Conservation (phyloP, 78 protist genomes). For the Dictyostelium intermedium region DNA sequence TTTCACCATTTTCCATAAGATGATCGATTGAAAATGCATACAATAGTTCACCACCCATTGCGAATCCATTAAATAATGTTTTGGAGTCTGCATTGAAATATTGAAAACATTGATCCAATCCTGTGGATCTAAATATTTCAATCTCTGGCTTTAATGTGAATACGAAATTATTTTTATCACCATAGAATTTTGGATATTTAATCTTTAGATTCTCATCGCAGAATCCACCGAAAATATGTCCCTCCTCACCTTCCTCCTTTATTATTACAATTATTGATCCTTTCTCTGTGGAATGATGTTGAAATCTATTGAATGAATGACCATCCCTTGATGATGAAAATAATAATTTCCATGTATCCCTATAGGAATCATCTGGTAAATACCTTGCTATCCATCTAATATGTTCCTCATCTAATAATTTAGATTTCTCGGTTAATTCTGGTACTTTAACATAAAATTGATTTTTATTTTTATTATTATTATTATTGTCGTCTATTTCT, state of each 20-base stretch:
- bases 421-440: not conserved
- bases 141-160: conserved; percentile 15
- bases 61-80: conserved; percentile 61
- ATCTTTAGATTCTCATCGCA: conserved; percentile 31
- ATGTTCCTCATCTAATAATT: conserved; percentile 15
- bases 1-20: conserved; percentile 19
- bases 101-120: conserved; percentile 38
- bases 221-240: conserved; percentile 67
- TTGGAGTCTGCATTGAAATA: conserved; percentile 32
- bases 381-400: conserved; percentile 6
- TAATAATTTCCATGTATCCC: conserved; percentile 22
- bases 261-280: conserved; percentile 31
- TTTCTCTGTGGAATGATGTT: conserved; percentile 27
- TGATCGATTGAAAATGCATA: conserved; percentile 42
- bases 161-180: conserved; percentile 28
- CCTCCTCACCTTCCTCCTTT: conserved; percentile 51
- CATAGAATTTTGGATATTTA: conserved; percentile 69
- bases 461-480: not conserved
- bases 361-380: conserved; percentile 38
- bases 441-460: conserved; percentile 14
- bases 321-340: conserved; percentile 51
- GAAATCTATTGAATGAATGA: conserved; percentile 50
- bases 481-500: not conserved
- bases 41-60: conserved; percentile 51
- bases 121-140: conserved; percentile 5